Base-by-base conservation (phyloP, 139 green algal species). In the Tetraselmis chui region DNA sequence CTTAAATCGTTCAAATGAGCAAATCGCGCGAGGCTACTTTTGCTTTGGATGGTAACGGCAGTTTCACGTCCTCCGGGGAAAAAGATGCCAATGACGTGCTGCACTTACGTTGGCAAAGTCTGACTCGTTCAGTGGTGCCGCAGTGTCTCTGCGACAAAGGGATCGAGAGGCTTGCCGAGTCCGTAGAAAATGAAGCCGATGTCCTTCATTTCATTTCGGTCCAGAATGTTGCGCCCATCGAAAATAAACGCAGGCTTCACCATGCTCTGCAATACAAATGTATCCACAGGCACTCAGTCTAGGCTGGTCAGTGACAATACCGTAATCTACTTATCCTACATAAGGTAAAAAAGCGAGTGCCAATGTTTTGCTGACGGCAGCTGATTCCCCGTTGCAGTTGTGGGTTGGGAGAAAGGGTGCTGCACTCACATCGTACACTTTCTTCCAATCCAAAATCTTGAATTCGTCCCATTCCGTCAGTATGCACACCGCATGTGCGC, bases 401-500 rank as follows among this genome's bases (percentile, higher is more conserved):
- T n/a, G n/a, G n/a, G n/a, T n/a, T n/a, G 45, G 45, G 45, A 18
- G 45, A 18, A 18, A 18, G 45, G 45, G 11, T 67, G 18, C 11
- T 5, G 11, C 45, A 18, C 45, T 25, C 18, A 67, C 86, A 58
- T 91, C 87, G 81, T 95, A 97, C 22, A 98, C 86, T 30, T 89
- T 85, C 83, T 93, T 77, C 76, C 87, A 95, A 85, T 95, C 92
- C 24, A 92, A 85, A 5, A 28, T 84, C 90, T 98, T 99, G 92
- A 99, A 99, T 86, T 97, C 89, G 81, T 99, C 97, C 97, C 97
- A 99, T 91, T 99, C 97, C 5, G 97, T 99, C 75, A 99, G 88
- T 1, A 99, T 85, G 83, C 87, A 93, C 26, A 99, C 88, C 32
- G 88, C 96, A 82, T 98, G 95, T 11, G 93, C 88, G 58, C 86